Percentiles rank a stretch among this genome's conserved stretches.
Conservation (phyloP, 306 rosid species). For the Luffa aegyptiaca region DNA sequence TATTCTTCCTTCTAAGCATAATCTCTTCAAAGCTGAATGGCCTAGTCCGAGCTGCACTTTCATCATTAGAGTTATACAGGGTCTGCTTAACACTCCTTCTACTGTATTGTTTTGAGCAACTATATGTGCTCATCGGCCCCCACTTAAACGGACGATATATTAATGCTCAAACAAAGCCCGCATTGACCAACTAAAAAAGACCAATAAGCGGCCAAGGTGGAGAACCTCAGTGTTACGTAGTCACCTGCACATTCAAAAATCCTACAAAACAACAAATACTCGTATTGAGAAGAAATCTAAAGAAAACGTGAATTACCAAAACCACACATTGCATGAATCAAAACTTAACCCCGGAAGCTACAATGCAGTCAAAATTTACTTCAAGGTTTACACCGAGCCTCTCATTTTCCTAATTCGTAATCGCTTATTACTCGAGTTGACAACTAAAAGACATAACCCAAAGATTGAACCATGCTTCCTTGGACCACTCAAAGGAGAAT, state of each 20-base stretch:
- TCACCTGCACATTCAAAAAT: not conserved
- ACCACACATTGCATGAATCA: not conserved
- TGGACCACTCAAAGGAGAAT: not conserved
- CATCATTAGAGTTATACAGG: conserved; percentile 32
- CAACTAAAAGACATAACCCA: not conserved
- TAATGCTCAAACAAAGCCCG: not conserved
- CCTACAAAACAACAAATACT: not conserved
- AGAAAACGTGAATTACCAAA: not conserved
- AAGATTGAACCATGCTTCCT: not conserved
- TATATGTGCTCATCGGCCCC: conserved; percentile 47
- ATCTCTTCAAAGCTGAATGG: conserved; percentile 74
- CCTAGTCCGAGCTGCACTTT: conserved; percentile 87
- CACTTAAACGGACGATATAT: not conserved
- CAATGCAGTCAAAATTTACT: not conserved
- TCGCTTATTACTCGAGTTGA: not conserved
- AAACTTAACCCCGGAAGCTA: not conserved
- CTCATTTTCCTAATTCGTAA: not conserved
- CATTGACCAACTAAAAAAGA: not conserved
- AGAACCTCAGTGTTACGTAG: not conserved
- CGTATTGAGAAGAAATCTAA: not conserved
- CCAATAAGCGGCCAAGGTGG: not conserved
- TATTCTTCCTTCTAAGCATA: conserved; percentile 59
- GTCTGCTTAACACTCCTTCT: conserved; percentile 24
- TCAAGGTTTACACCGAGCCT: not conserved
- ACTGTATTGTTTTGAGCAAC: conserved; percentile 31